phyloP scores from a whole-genome alignment of 2,329 filamentous ascomycete species.

The Falciphora oryzae region DNA sequence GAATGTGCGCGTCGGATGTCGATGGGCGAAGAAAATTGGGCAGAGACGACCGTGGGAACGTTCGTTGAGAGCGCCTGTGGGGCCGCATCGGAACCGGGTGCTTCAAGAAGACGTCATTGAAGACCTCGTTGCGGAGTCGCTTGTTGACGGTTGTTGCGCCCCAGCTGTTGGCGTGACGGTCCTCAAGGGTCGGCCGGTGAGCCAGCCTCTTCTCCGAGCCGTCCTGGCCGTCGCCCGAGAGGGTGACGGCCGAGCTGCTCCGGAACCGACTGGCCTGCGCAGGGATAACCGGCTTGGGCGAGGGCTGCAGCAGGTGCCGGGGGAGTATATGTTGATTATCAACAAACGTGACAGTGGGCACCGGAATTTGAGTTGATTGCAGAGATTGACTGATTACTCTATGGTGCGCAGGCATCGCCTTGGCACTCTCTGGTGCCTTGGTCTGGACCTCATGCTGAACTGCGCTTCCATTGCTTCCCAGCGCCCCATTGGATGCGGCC shows the following conservation, averaged over 20 bases:
- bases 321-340: constrained; percentile 94
- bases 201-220: not conserved
- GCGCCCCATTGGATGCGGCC: constrained; percentile 19
- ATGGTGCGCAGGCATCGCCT: constrained; percentile 23
- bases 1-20: not conserved
- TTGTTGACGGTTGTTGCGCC: constrained; percentile 90
- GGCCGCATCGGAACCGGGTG: constrained; percentile 53
- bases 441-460: constrained; percentile 16
- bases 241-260: constrained; percentile 6
- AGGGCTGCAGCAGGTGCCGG: constrained; percentile 68
- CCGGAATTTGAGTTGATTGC: constrained; percentile 54
- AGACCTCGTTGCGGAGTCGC: constrained; percentile 80
- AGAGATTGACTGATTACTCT: constrained; percentile 69
- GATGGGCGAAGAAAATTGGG: constrained; percentile 4
- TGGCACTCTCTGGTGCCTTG: constrained; percentile 12
- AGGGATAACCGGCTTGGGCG: constrained; percentile 20
- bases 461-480: constrained; percentile 17
- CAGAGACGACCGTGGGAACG: constrained; percentile 10
- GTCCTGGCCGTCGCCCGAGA: constrained; percentile 4
- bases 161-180: constrained; percentile 64
- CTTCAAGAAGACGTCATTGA: constrained; percentile 85
- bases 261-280: not conserved
- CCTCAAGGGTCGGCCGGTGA: constrained; percentile 40
- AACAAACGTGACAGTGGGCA: constrained; percentile 88
- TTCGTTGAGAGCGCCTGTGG: constrained; percentile 9